phyloP scores from a whole-genome alignment of 768 basidiomycete species.

The Gloeostereum incarnatum region DNA sequence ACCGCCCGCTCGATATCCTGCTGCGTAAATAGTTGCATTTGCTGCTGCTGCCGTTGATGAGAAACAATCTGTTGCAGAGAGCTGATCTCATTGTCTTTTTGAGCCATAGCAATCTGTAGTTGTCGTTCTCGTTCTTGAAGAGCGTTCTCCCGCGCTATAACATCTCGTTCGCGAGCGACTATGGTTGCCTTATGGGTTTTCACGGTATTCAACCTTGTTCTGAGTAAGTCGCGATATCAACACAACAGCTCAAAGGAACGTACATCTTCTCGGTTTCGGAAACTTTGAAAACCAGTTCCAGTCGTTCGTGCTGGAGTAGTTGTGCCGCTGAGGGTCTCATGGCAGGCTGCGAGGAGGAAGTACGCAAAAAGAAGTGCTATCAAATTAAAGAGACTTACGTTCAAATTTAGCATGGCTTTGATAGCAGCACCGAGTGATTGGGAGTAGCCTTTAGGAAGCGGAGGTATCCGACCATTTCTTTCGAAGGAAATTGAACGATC shows the following conservation, averaged over 20 bases:
- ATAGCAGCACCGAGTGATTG: slow-evolving; percentile 64
- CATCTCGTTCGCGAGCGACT: slow-evolving; percentile 53
- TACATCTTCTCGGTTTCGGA: slow-evolving; percentile 75
- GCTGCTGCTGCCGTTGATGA: slow-evolving; percentile 20
- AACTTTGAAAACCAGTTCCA: slow-evolving; percentile 64
- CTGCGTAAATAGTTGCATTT: slow-evolving; percentile 18
- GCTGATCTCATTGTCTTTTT: slow-evolving; percentile 55
- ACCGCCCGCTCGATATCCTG: slow-evolving; percentile 33
- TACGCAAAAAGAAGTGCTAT: slow-evolving; percentile 4
- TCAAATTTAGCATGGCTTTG: slow-evolving; percentile 80
- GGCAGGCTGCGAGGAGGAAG: slow-evolving; percentile 45
- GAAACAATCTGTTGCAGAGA: slow-evolving; percentile 35
- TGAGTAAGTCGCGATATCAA: not conserved
- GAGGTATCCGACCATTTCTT: slow-evolving; percentile 87
- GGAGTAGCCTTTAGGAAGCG: slow-evolving; percentile 78
- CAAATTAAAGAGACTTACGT: slow-evolving; percentile 34
- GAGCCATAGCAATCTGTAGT: slow-evolving; percentile 31
- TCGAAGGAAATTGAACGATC: not conserved
- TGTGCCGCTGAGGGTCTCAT: slow-evolving; percentile 81
- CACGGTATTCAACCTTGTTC: slow-evolving; percentile 47
- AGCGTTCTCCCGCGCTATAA: slow-evolving; percentile 44
- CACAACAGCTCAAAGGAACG: slow-evolving; percentile 11
- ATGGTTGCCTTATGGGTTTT: slow-evolving; percentile 54
- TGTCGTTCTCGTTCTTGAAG: slow-evolving; percentile 49
- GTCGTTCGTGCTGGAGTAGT: slow-evolving; percentile 70